Base-by-base conservation (phyloP, 179 eudicot species). In the Dionaea muscipula region DNA sequence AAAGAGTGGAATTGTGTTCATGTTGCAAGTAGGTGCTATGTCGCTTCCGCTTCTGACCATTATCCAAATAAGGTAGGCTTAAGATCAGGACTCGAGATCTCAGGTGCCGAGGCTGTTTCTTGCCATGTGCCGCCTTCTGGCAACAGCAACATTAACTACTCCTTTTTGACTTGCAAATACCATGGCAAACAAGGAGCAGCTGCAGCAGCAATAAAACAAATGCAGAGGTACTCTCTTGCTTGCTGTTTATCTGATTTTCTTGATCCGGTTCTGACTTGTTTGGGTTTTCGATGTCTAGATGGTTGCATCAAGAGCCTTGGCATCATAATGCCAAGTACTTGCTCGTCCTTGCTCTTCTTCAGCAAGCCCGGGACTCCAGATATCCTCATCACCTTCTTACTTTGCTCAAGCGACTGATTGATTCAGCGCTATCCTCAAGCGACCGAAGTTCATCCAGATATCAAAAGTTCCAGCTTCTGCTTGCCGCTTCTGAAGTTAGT, bases 231-330 rank as follows among this genome's bases (percentile, higher is more conserved):
- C 15, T 4, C 11, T 11, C 13, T n/a, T n/a, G n/a, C n/a, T n/a
- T n/a, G n/a, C n/a, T n/a, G n/a, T 21, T 44, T 1, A 7, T 8
- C 20, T 45, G 15, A 3, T 31, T 6, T 31, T 1, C 5, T 31
- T 11, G 5, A 4, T 31, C 10, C 0, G 35, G 8, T 31, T 31
- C 10, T 31, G 1, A 31, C 35, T 31, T 31, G 5, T 31, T 31
- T 31, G 8, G 10, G 35, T 63, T 45, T 35, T 69, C 60, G 17
- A 25, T 45, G 27, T 57, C 65, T 78, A 91, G 98, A 79, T 77
- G 73, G 79, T 61, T 80, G 70, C 98, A 69, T 63, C 84, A 68
- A 69, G 95, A 91, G 66, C 95, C 98, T 11, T 91, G 98, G 98
- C 84, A 87, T 48, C 59, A 69, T 47, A 74, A 77, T 69, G 86